Evolutionary conservation across 495 filamentous ascomycete species (phyloP), one percentile per base, ranked within the genome.

Genomic region (Podospora didyma): DNA sequence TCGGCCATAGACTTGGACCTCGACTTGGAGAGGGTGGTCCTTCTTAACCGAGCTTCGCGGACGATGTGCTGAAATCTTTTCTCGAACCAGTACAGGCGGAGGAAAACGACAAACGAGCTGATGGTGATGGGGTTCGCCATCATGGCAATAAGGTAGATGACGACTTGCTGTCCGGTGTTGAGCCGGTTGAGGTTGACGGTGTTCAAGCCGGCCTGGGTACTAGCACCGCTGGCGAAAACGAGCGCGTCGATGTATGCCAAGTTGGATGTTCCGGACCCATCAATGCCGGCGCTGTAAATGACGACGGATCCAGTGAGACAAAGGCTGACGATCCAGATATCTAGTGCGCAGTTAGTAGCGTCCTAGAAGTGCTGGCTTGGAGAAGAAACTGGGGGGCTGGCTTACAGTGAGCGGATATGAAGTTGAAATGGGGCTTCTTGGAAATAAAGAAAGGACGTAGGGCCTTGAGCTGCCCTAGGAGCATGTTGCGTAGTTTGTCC

Each of bases 51-150:
- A 6, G 78, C 72, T 54, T 82, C 75, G 41, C 44, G 79, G 26
- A 86, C 92, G 47, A 97, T 78, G 34, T 72, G 64, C 56, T 69
- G 65, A 62, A 98, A 96, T 2, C 91, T 83, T 67, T 92, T 96
- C 73, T 97, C 92, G 63, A 98, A 98, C 93, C 92, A 97, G 72
- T 96, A 96, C 4, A 97, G 75, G 2, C 94, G 88, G 20, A 97
- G 76, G 62, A 95, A 95, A 0, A 97, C 93, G 26, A 97, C 88
- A 28, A 82, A 86, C 7, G 86, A 80, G 67, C 96, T 84, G 70
- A 98, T 93, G 53, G 89, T 88, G 57, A 98, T 96, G 2, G 94
- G 94, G 45, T 91, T 98, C 31, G 87, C 82, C 21, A 92, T 59
- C 78, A 89, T 84, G 1, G 87, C 72, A 20, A 89, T 71, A 31